A percentile compares a stretch with the other conserved stretches of the same genome.
phyloP scores from a whole-genome alignment of 768 basidiomycete genomes.

The Trametes elegans region DNA sequence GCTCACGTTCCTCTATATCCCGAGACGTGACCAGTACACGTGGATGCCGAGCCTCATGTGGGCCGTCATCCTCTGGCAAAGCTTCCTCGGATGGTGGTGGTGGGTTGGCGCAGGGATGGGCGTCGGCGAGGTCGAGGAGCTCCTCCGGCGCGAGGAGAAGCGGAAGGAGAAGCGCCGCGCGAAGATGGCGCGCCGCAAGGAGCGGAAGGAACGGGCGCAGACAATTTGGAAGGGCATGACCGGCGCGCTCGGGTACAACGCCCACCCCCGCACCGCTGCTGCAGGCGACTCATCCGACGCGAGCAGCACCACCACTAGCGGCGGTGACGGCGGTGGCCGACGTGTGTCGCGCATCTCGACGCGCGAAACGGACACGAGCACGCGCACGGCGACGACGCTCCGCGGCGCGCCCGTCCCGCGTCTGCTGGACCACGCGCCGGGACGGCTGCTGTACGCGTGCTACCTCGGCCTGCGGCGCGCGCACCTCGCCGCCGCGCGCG shows the following conservation, averaged over 20 bases:
- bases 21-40: conserved; percentile 76
- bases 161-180: conserved; percentile 46
- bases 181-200: conserved; percentile 45
- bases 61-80: conserved; percentile 95
- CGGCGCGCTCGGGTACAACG: conserved; percentile 38
- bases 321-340: background rate
- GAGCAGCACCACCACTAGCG: conserved; percentile 1
- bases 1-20: conserved; percentile 87
- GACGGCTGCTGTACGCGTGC: conserved; percentile 45
- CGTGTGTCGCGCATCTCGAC: background rate
- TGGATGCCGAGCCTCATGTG: conserved; percentile 92
- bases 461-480: conserved; percentile 64
- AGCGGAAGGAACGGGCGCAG: conserved; percentile 52
- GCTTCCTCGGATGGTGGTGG: conserved; percentile 98
- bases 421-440: conserved; percentile 11
- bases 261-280: background rate
- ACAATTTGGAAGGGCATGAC: conserved; percentile 59
- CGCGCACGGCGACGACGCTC: background rate
- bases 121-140: conserved; percentile 66
- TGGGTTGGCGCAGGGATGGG: conserved; percentile 95
- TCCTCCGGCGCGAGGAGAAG: conserved; percentile 51
- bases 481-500: conserved; percentile 66
- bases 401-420: conserved; percentile 9
- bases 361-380: conserved; percentile 2
- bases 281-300: conserved; percentile 14